Evolutionary conservation across 208 protist species (phyloP).

Genomic region (Porcisia hertigi): DNA sequence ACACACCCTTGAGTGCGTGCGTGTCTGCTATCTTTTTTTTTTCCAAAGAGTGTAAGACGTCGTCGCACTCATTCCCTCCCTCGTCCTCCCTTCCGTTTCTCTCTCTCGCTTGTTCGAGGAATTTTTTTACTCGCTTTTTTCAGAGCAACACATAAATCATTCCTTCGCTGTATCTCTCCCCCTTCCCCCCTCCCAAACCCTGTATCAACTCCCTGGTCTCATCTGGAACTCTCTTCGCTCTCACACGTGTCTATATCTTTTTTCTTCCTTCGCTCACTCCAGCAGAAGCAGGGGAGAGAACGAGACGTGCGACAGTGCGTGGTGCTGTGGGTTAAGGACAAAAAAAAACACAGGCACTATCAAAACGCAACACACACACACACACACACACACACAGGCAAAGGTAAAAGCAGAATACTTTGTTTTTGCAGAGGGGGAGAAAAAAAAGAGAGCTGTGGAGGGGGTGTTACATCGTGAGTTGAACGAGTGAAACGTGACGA

Average conservation of each 20-base stretch:
- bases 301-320: not conserved
- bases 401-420: not conserved
- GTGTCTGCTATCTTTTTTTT: slow-evolving; percentile 13
- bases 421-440: not conserved
- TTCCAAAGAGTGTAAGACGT: not conserved
- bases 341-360: not conserved
- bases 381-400: not conserved
- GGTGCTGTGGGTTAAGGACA: not conserved
- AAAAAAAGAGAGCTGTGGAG: not conserved
- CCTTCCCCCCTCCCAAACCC: not conserved
- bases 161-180: not conserved
- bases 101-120: not conserved
- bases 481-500: not conserved
- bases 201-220: not conserved
- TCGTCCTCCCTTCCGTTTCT: not conserved
- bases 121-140: not conserved
- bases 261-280: not conserved
- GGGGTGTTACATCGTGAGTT: not conserved
- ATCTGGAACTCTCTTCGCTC: not conserved
- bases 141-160: not conserved
- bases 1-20: no score
- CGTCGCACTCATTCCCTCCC: no score
- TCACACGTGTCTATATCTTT: not conserved
- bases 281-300: not conserved
- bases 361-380: not conserved